Percentiles rank a stretch among this genome's conserved stretches.
These are phyloP conservation scores for Castanopsis chinensis DNA, from an alignment of 306 rosid species.

Conservation along the genomic window DNA sequence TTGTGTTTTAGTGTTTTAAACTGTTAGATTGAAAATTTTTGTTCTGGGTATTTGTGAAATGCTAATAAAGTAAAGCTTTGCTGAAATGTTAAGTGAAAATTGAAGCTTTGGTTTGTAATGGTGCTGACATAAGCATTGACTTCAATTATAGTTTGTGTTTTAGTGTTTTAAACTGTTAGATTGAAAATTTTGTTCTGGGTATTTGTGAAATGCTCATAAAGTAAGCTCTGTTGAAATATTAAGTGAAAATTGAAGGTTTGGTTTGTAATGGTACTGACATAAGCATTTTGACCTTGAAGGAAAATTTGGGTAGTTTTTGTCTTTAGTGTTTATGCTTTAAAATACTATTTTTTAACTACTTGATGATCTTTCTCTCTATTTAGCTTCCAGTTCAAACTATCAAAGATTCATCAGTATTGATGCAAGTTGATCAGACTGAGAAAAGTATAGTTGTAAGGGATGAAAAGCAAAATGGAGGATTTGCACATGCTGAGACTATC, in stretches of 20 bases:
- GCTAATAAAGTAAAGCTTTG: not conserved
- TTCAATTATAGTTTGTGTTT: not conserved
- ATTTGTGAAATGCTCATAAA: not conserved
- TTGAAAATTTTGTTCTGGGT: not conserved
- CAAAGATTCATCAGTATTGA: conserved; percentile 43
- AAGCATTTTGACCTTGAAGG: not conserved
- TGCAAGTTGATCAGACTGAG: conserved; percentile 55
- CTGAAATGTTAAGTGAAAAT: not conserved
- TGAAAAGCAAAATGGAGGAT: conserved; percentile 45
- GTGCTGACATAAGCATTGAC: not conserved
- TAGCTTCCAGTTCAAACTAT: conserved; percentile 38
- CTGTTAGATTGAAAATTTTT: not conserved
- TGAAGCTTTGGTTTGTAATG: not conserved
- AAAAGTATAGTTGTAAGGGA: conserved; percentile 18
- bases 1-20: not conserved
- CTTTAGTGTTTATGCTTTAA: conserved; percentile 5
- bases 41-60: not conserved
- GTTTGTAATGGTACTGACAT: not conserved
- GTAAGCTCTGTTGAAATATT: not conserved
- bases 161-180: not conserved
- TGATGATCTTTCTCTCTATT: conserved; percentile 12
- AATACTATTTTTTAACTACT: not conserved
- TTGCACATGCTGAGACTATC: conserved; percentile 51
- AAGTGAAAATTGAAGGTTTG: not conserved
- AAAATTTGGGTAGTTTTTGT: not conserved